Evolutionary conservation across 345 rosid genomes (phyloP), one percentile per base, ranked within the genome.

Genomic region (Clarkia xantiana): DNA sequence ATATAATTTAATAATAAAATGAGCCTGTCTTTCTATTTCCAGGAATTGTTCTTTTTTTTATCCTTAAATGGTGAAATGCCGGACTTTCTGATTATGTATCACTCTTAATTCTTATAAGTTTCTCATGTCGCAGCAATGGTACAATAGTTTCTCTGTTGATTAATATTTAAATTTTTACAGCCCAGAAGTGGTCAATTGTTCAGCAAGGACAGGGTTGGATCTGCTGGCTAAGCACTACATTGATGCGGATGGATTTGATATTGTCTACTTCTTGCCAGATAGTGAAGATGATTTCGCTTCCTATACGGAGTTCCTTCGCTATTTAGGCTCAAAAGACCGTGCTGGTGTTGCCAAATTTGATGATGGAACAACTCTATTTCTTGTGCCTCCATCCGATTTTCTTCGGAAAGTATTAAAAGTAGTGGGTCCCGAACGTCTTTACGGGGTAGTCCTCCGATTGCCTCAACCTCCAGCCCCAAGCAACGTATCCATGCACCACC

Each of bases 171-270:
- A 11, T 54, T 42, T 64, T 45, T 65, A 59, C 76, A 91, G 96
- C 58, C 98, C 98, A 51, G 83, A 71, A 65, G 79, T 80, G 53
- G 70, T 91, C 54, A 86, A 91, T 63, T 91, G 98, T 71, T 86
- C 98, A 15, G 98, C 98, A 58, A 75, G 96, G 68, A 91, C 98
- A 15, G 94, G 98, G 62, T 60, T 91, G 77, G 98, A 91, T 72
- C 76, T 82, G 84, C 94, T 91, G 4, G 63, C 93, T 20, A 80
- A 80, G 65, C 96, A 86, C 62, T 80, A 75, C 61, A 67, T 72
- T 3, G 93, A 84, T 68, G 83, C 94, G 20, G 62, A 72, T 58
- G 87, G 89, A 46, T 81, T 84, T 56, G 96, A 86, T 42, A 71
- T 84, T 39, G 84, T 86, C 57, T 86, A 67, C 78, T 91, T 91